Evolutionary conservation across 1,284 basidiomycete species (phyloP).

Genomic region (Sporisorium scitamineum): DNA sequence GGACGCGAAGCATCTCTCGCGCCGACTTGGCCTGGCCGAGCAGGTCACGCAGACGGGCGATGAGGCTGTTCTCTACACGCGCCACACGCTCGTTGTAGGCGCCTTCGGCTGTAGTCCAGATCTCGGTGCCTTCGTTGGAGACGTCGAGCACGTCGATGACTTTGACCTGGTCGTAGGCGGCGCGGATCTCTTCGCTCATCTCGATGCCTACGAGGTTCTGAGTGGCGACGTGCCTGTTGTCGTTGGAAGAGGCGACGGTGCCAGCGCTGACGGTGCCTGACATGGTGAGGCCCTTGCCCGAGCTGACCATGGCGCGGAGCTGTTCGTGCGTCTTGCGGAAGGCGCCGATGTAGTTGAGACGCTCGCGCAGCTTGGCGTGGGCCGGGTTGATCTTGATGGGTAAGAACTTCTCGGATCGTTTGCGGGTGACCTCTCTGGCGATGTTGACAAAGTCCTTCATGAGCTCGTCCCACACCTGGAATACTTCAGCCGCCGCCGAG

Average conservation of each 20-base stretch:
- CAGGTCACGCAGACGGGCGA: constrained; percentile 88
- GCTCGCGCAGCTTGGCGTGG: constrained; percentile 90
- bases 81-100: constrained; percentile 98
- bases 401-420: constrained; percentile 92
- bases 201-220: constrained; percentile 77
- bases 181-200: constrained; percentile 96
- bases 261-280: constrained; percentile 14
- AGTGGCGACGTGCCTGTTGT: constrained; percentile 55
- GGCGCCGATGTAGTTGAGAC: constrained; percentile 85
- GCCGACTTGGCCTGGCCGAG: constrained; percentile 96
- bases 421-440: constrained; percentile 91
- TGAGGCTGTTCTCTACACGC: constrained; percentile 97
- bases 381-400: constrained; percentile 95
- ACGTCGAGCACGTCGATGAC: constrained; percentile 93
- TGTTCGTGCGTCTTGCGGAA: constrained; percentile 98
- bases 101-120: constrained; percentile 95
- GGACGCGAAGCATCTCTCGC: constrained; percentile 99
- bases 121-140: constrained; percentile 88
- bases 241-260: constrained; percentile 17
- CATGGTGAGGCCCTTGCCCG: constrained; percentile 78
- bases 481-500: constrained; percentile 81
- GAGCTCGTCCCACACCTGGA: constrained; percentile 93
- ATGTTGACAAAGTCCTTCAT: constrained; percentile 99
- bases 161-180: constrained; percentile 91
- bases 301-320: constrained; percentile 94